phyloP scores from a whole-genome alignment of 1,284 basidiomycete genomes.

The Austroboletus novae-zelandiae region DNA sequence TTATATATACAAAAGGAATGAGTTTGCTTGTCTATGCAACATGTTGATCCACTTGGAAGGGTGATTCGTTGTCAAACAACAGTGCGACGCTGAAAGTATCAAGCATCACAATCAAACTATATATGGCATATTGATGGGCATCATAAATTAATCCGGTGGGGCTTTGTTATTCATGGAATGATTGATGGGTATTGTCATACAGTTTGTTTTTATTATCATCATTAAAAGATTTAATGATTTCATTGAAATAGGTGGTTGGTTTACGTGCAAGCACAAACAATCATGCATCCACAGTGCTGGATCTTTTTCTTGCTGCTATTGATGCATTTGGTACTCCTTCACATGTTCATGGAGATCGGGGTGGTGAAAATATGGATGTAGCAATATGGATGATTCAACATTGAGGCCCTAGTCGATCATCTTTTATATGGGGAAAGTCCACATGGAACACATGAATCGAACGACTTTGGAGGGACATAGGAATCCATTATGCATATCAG shows the following conservation, averaged over 20 bases:
- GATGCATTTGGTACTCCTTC: conserved; percentile 3
- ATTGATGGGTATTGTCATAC: too few species aligned
- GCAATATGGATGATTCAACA: conserved; percentile 21
- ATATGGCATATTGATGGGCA: too few species aligned
- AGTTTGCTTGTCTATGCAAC: neutral
- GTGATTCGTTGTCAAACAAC: conserved; percentile 18
- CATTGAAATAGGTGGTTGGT: conserved; percentile 1
- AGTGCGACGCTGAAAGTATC: conserved; percentile 11
- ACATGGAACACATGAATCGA: conserved; percentile 2
- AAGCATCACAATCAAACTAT: too few species aligned
- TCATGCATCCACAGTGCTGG: conserved; percentile 1
- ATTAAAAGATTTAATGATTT: too few species aligned
- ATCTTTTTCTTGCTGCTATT: too few species aligned
- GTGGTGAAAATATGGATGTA: conserved; percentile 28
- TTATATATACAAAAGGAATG: neutral
- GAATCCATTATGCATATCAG: too few species aligned
- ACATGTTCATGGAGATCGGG: conserved; percentile 9
- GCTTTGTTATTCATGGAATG: too few species aligned
- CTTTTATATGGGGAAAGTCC: too few species aligned
- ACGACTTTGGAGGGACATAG: conserved; percentile 15
- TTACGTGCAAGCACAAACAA: conserved; percentile 4
- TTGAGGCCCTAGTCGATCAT: conserved; percentile 19
- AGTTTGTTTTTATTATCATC: too few species aligned
- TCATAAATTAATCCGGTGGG: too few species aligned
- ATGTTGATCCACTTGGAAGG: conserved; percentile 16